These are phyloP conservation scores for Pseudogymnoascus sp. DNA, from an alignment of 2,329 filamentous ascomycete genomes.

Conservation along the genomic window DNA sequence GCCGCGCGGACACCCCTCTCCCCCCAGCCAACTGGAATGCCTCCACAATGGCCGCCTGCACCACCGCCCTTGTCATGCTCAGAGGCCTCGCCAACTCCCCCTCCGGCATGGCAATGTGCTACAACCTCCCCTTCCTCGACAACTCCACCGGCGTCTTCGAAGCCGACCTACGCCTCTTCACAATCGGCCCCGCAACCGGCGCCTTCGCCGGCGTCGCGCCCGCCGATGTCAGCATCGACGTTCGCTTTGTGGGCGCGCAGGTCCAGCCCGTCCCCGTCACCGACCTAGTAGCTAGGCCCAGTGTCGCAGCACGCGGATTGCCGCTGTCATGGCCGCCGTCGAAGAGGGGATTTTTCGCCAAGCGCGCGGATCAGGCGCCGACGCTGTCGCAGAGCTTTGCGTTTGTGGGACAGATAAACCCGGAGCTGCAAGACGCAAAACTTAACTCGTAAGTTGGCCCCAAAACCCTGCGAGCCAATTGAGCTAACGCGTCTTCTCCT, in stretches of 20 bases:
- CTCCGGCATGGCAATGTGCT: slow-evolving; percentile 72
- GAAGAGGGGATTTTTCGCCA: slow-evolving; percentile 17
- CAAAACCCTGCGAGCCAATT: not conserved
- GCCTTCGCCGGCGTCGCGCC: slow-evolving; percentile 45
- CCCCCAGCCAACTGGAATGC: slow-evolving; percentile 40
- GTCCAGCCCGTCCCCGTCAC: slow-evolving; percentile 37
- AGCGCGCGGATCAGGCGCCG: slow-evolving; percentile 25
- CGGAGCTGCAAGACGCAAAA: slow-evolving; percentile 43
- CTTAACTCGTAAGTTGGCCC: slow-evolving; percentile 52
- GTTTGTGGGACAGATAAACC: slow-evolving; percentile 63
- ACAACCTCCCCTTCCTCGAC: slow-evolving; percentile 69
- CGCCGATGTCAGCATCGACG: slow-evolving; percentile 46
- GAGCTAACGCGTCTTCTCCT: not conserved
- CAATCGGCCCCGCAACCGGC: slow-evolving; percentile 46
- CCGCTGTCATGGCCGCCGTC: slow-evolving; percentile 22
- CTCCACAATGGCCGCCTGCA: slow-evolving; percentile 53
- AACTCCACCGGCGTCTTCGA: slow-evolving; percentile 62
- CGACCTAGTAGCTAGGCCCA: slow-evolving; percentile 12
- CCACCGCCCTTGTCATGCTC: slow-evolving; percentile 46
- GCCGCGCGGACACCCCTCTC: not conserved
- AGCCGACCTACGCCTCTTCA: slow-evolving; percentile 69
- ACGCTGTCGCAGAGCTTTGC: slow-evolving; percentile 54
- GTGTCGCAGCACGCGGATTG: slow-evolving; percentile 14
- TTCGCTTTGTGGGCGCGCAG: slow-evolving; percentile 49
- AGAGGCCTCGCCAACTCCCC: slow-evolving; percentile 57